These are phyloP conservation scores for Colletotrichum tofieldiae DNA, from an alignment of 2,329 filamentous ascomycete genomes.

Conservation along the genomic window DNA sequence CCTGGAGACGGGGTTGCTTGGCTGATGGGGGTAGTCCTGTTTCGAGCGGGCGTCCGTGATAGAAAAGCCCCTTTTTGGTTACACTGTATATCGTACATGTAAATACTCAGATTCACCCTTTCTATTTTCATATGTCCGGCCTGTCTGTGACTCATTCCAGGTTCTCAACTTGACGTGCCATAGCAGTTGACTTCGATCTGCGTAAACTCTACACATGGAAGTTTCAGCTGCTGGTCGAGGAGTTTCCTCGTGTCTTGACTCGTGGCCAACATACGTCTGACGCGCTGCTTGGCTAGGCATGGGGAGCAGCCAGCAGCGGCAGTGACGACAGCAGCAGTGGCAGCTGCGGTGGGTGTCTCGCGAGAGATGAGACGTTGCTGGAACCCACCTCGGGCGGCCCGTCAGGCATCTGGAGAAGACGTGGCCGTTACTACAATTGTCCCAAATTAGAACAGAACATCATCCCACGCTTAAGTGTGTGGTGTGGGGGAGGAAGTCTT, in stretches of 20 bases:
- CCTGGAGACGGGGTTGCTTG: neutral
- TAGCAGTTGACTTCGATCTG: neutral
- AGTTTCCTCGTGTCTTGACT: slow-evolving; percentile 12
- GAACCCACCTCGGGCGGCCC: neutral
- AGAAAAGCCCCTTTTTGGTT: slow-evolving; percentile 6
- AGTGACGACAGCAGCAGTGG: neutral
- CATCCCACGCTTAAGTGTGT: neutral
- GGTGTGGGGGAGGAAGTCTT: neutral
- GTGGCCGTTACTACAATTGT: no score
- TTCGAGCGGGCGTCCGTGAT: neutral
- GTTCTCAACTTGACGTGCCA: no score
- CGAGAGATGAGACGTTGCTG: neutral
- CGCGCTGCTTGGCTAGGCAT: neutral
- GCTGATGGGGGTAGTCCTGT: neutral
- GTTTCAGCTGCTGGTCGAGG: slow-evolving; percentile 4
- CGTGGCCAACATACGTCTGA: neutral
- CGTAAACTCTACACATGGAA: neutral
- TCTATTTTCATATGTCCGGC: neutral
- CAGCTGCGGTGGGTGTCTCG: neutral
- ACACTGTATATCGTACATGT: neutral
- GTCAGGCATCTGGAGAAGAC: no score
- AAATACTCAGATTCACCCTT: slow-evolving; percentile 3
- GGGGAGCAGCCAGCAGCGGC: neutral
- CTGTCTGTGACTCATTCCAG: fast-evolving
- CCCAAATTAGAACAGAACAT: no score